Base-by-base conservation (phyloP, 805 yeast genomes). In the Torulaspora quercuum region DNA sequence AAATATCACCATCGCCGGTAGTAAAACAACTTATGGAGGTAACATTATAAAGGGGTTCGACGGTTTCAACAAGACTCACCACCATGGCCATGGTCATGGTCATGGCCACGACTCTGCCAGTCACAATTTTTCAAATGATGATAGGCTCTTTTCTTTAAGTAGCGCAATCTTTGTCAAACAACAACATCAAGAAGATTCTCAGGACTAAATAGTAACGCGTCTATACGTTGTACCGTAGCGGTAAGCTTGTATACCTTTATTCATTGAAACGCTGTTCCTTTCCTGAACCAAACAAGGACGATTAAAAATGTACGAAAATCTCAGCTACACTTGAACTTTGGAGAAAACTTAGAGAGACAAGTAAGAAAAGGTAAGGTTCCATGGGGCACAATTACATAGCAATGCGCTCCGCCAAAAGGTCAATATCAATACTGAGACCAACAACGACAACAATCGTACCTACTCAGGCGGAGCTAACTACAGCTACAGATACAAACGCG, bases 11-110 rank as follows among this genome's bases (percentile, higher is more conserved):
- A 27, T 35, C 7, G 44, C 36, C 6, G 41, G 41, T 11, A 46
- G 45, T 17, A 43, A 44, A 26, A 39, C 45, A n/a, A 39, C 46
- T 9, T 44, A 46, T 17, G 41, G 47, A 9, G 64, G 96, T 0
- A 89, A 86, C 58, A 81, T 90, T 17, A 82, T 87, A n/a, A 82
- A 82, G 45, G 97, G 97, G 1, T 89, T 88, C 52, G 96, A 89
- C 32, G 82, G 77, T 49, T 82, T 84, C 53, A 70, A 80, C 32
- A 83, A 82, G 47, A 38, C 49, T 3, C 50, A 46, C 23, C 52
- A 49, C 20, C 48, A 48, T 19, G 39, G 36, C 7, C 61, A 65
- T 16, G 52, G 63, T 3, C 27, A 35, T 22, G 29, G 52, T 0
- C 46, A 39, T 36, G 56, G 61, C 25, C 27, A 23, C 27, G 49